Conservation (phyloP, 2,329 filamentous ascomycete genomes). For the Fusarium sp. region DNA sequence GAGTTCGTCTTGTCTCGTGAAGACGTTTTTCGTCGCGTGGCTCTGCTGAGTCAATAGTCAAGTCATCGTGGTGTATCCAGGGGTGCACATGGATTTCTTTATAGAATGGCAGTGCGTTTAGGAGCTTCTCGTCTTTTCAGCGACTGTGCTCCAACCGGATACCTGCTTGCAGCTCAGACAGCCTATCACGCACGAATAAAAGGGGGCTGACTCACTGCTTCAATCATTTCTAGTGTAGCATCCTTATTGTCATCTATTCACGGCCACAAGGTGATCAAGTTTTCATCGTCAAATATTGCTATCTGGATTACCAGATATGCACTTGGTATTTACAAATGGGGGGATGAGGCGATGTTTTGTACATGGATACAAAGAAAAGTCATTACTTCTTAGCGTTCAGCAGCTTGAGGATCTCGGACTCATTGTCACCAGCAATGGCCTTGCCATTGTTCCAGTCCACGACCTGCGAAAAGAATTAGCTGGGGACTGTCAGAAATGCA, state of each 20-base stretch:
- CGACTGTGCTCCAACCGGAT: neutral
- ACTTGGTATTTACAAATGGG: constrained; percentile 30
- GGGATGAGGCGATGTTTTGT: constrained; percentile 29
- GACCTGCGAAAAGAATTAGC: constrained; percentile 52
- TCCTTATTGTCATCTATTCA: constrained; percentile 1
- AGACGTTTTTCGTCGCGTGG: neutral
- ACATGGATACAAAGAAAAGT: constrained; percentile 19
- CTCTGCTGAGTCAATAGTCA: neutral
- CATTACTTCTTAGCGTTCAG: constrained; percentile 67
- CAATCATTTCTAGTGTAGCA: neutral
- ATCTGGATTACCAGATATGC: neutral
- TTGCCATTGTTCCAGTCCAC: constrained; percentile 96
- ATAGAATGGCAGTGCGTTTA: neutral
- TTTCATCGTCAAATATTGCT: constrained; percentile 14
- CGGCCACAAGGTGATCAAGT: neutral
- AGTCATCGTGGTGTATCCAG: neutral
- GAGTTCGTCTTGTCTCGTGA: neutral
- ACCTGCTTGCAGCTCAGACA: neutral
- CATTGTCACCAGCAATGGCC: constrained; percentile 80
- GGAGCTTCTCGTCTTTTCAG: neutral
- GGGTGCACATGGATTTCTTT: neutral
- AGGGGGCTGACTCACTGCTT: neutral
- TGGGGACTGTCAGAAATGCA: neutral
- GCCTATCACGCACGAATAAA: neutral
- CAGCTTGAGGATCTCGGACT: constrained; percentile 90